Conservation (phyloP, 148 eudicot genomes). For the Camellia japonica region DNA sequence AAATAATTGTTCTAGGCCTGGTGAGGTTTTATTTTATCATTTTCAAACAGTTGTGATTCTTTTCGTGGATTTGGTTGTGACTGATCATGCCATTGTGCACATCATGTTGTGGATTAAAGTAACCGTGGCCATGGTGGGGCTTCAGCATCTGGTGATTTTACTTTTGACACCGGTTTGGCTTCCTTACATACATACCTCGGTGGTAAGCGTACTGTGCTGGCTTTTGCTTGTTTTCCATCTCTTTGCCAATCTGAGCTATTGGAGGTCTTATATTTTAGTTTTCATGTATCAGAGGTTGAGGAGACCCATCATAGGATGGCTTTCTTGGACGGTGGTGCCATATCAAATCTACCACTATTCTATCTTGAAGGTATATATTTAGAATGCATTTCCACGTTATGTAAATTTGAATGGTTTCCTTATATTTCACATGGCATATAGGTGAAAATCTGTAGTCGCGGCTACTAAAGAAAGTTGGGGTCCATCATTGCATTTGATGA, state of each 20-base stretch:
- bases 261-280: slow-evolving; percentile 14
- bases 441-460: not conserved
- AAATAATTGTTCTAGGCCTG: not conserved
- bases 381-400: not conserved
- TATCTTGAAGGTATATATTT: slow-evolving; percentile 68
- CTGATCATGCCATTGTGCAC: slow-evolving; percentile 3
- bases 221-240: not conserved
- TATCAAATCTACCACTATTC: slow-evolving; percentile 64
- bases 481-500: not conserved
- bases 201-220: slow-evolving; percentile 46
- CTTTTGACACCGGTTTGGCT: slow-evolving; percentile 64
- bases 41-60: not conserved
- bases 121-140: slow-evolving; percentile 35
- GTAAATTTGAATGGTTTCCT: slow-evolving; percentile 1
- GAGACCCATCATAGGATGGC: slow-evolving; percentile 75
- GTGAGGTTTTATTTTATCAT: not conserved
- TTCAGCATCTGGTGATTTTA: slow-evolving; percentile 38
- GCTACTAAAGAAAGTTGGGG: not conserved
- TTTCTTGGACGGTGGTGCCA: slow-evolving; percentile 77
- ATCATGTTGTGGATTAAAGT: slow-evolving; percentile 30
- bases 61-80: not conserved
- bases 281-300: slow-evolving; percentile 70
- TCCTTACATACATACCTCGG: slow-evolving; percentile 92
- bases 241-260: slow-evolving; percentile 10
- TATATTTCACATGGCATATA: not conserved